Evolutionary conservation across 805 yeast genomes (phyloP).

Genomic region (Metschnikowia similis): DNA sequence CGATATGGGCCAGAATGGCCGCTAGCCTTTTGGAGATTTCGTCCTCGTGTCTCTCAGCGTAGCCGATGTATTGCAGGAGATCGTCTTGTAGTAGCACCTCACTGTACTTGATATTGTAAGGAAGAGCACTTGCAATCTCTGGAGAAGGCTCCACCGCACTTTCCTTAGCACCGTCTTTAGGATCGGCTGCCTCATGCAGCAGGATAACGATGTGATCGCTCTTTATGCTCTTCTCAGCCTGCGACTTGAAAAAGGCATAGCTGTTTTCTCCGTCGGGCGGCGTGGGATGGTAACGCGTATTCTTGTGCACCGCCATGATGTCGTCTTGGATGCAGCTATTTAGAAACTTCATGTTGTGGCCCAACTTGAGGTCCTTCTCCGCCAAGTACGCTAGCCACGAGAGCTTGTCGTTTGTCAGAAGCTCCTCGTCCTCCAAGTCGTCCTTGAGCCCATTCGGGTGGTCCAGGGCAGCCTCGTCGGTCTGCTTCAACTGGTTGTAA

Average conservation of each 20-base stretch:
- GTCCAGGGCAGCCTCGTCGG: slow-evolving; percentile 15
- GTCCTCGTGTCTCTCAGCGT: slow-evolving; percentile 11
- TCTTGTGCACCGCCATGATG: slow-evolving; percentile 24
- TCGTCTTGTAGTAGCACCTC: slow-evolving; percentile 23
- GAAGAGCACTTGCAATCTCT: slow-evolving; percentile 22
- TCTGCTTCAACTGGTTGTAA: slow-evolving; percentile 33
- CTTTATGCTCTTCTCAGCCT: slow-evolving; percentile 24
- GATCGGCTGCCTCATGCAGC: slow-evolving; percentile 20
- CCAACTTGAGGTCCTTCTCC: slow-evolving; percentile 31
- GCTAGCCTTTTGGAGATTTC: slow-evolving; percentile 9
- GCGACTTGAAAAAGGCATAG: slow-evolving; percentile 19
- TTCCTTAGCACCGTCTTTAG: slow-evolving; percentile 6
- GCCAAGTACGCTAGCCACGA: slow-evolving; percentile 38
- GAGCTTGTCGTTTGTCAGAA: slow-evolving; percentile 22
- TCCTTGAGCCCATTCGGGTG: slow-evolving; percentile 14
- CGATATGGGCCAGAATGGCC: neutral
- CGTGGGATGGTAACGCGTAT: slow-evolving; percentile 28
- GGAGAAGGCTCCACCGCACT: slow-evolving; percentile 19
- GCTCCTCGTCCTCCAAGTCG: slow-evolving; percentile 23
- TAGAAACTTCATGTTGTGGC: slow-evolving; percentile 34
- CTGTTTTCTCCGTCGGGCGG: slow-evolving; percentile 13
- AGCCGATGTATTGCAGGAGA: slow-evolving; percentile 22
- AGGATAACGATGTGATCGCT: slow-evolving; percentile 28
- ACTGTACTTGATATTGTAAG: slow-evolving; percentile 31
- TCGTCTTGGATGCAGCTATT: slow-evolving; percentile 27